phyloP scores from a whole-genome alignment of 768 basidiomycete species.

The Lactarius tabidus region DNA sequence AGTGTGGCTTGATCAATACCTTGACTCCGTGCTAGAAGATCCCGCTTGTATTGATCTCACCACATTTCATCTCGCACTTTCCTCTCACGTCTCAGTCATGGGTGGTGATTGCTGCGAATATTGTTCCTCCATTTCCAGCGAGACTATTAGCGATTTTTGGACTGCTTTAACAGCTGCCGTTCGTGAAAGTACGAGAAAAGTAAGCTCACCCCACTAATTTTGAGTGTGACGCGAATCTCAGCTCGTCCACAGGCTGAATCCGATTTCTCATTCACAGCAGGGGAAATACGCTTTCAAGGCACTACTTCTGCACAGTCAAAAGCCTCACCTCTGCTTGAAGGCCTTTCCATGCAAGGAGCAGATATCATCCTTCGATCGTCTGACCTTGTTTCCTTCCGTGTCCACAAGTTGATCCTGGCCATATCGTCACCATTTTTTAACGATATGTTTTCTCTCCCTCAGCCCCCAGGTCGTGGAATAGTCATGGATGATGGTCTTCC shows the following conservation, averaged over 20 bases:
- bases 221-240: neutral
- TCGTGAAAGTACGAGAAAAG: neutral
- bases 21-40: neutral
- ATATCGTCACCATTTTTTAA: constrained; percentile 3
- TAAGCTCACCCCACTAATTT: neutral
- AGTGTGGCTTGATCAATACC: neutral
- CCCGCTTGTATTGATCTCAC: neutral
- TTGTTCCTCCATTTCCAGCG: neutral
- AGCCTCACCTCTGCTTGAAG: neutral
- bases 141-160: neutral
- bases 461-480: neutral
- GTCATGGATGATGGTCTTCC: neutral
- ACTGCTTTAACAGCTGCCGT: neutral
- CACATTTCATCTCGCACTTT: neutral
- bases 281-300: neutral
- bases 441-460: neutral
- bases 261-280: neutral
- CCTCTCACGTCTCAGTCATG: neutral
- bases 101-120: neutral
- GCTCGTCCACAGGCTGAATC: neutral
- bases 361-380: neutral
- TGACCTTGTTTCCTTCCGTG: neutral
- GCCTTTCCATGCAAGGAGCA: neutral
- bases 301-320: too few relatives aligned
- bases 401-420: constrained; percentile 3